A percentile compares a stretch with the other conserved stretches of the same genome.
Conservation (phyloP, 1,139 yeast species). For the Saccharomyces pastorianus region DNA sequence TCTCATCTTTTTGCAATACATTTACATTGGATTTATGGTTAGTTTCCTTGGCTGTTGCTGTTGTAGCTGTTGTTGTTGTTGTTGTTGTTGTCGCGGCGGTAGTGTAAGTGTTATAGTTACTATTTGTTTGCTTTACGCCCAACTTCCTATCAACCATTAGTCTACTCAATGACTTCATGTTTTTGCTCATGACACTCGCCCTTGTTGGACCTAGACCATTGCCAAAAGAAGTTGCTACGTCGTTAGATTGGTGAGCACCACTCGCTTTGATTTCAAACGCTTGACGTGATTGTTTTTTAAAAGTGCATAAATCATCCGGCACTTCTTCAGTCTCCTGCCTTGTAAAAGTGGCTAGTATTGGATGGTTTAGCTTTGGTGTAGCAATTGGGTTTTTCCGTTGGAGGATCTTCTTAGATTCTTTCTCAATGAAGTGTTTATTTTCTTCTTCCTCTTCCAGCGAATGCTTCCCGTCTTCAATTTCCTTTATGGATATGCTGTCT, state of each 20-base stretch:
- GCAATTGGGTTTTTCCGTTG: not conserved
- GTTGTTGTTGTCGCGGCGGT: not conserved
- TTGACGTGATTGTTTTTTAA: conserved; percentile 21
- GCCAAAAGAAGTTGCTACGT: conserved; percentile 28
- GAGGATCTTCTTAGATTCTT: not conserved
- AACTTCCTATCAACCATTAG: conserved; percentile 30
- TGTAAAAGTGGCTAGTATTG: conserved; percentile 10
- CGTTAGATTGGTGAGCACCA: conserved; percentile 32
- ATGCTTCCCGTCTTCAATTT: not conserved
- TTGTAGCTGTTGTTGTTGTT: conserved; percentile 1
- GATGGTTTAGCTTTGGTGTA: conserved; percentile 3
- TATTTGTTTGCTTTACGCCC: conserved; percentile 10
- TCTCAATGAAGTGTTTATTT: not conserved
- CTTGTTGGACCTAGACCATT: conserved; percentile 32
- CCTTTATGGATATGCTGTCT: not conserved
- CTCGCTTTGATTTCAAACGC: conserved; percentile 32
- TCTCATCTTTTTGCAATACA: too few species aligned
- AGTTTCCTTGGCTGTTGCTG: not conserved
- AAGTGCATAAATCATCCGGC: conserved; percentile 26
- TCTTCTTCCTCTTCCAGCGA: not conserved
- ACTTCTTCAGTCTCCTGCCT: conserved; percentile 31
- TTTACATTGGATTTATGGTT: not conserved
- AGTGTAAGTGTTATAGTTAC: not conserved
- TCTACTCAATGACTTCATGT: conserved; percentile 25
- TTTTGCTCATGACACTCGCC: conserved; percentile 30